Base-by-base conservation (phyloP, 306 rosid species). In the Cucurbita moschata region DNA sequence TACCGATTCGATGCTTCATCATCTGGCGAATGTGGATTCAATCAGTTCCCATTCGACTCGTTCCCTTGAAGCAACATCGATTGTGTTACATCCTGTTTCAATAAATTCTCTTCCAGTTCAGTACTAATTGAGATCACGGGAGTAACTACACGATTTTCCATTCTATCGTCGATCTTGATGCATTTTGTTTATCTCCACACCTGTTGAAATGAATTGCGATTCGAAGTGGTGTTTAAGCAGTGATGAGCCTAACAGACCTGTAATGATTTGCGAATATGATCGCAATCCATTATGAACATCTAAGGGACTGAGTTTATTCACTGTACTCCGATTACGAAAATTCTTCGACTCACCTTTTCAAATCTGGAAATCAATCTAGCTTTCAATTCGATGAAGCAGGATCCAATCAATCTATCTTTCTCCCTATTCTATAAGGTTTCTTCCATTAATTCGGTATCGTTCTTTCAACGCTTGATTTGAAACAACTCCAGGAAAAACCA, bases 221-320 rank as follows among this genome's bases (percentile, higher is more conserved):
- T 19, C 38, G 6, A 76, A 55, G 49, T 42, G 38, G n/a, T 1
- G 2, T 26, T 7, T 26, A 53, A 40, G 4, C 96, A 35, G 69
- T 87, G 92, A 91, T 91, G 97, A 91, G 88, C 18, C 87, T 76
- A 57, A 81, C 96, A 91, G 92, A 91, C 96, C 96, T 88, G 92
- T 91, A 84, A 88, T 88, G 97, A 91, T 76, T 85, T 88, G 89
- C 90, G 92, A 88, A 1, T 0, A 86, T 87, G 96, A 91, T 91
- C 92, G 90, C 96, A 88, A 64, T 63, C 75, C 10, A 78, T 83
- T 69, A 74, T 66, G 89, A 88, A 91, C 97, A 91, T 91, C 97
- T 91, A 91, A 91, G 97, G 97, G 96, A 83, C 97, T 88, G 97
- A 88, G 96, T 66, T 66, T 3, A 11, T 66, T 21, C 55, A 1